Evolutionary conservation across 805 yeast genomes (phyloP), one percentile per base, ranked within the genome.

Genomic region (Starmerella vitae): DNA sequence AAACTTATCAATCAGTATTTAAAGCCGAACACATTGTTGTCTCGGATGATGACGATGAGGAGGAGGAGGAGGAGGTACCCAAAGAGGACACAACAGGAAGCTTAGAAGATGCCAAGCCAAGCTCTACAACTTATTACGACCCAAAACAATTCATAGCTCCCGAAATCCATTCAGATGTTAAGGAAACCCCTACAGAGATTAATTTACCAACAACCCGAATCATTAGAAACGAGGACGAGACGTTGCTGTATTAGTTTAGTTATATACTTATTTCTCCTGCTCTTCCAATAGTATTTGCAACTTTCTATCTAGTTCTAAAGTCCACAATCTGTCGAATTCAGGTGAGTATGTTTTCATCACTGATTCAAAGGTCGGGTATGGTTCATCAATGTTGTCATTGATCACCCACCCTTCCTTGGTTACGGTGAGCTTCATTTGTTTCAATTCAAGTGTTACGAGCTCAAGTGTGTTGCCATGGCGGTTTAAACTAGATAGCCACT

Each of bases 1-100:
- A 82, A 53, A 93, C 82, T 2, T 65, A 67, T 8, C 64, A 79
- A 64, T 68, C 66, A 15, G 84, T 77, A 42, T 43, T 65, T 55
- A 51, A 57, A 30, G 51, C 51, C 9, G 46, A 44, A 8, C 50
- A 47, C 5, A 2, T 54, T 3, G 52, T 55, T 5, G 64, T 58
- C 6, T 22, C 33, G 18, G 43, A 45, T 14, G 39, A 30, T 10
- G 43, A 37, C 3, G 33, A 33, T 15, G 45, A 36, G 13, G 41
- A 36, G 17, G 35, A 24, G 2, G 38, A 33, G 12, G 34, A 34
- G 15, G 31, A 19, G 24, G 15, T 9, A 10, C 17, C 20, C 7
- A 17, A 25, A 34, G 31, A 34, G n/a, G 30, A 13, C 20, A n/a
- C n/a, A n/a, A n/a, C n/a, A n/a, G n/a, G n/a, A n/a, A n/a, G 24